Evolutionary conservation across 345 rosid species (phyloP).

Genomic region (Microcos paniculata): DNA sequence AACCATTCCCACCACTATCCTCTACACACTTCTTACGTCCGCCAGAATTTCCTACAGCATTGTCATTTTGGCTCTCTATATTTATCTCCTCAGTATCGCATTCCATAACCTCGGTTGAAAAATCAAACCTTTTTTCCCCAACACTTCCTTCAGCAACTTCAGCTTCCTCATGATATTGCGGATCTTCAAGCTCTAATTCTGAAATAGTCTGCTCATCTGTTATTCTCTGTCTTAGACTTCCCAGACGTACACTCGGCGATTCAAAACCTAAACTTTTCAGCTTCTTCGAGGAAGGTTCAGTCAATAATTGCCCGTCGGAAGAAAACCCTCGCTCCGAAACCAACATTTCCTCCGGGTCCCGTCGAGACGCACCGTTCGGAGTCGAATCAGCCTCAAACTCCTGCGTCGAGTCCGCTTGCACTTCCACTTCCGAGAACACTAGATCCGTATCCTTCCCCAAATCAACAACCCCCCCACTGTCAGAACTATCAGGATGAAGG

Average conservation of each 20-base stretch:
- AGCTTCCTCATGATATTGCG: neutral
- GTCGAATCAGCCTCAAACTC: slow-evolving; percentile 11
- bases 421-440: slow-evolving; percentile 32
- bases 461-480: slow-evolving; percentile 24
- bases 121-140: slow-evolving; percentile 22
- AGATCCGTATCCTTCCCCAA: slow-evolving; percentile 43
- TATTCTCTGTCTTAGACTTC: neutral
- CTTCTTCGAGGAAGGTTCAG: slow-evolving; percentile 16
- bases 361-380: slow-evolving; percentile 6
- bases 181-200: neutral
- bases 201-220: neutral
- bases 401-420: slow-evolving; percentile 20
- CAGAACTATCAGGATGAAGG: slow-evolving; percentile 6
- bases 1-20: too few species aligned
- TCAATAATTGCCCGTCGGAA: neutral
- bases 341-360: slow-evolving; percentile 17
- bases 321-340: slow-evolving; percentile 17
- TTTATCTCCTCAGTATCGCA: neutral
- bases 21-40: too few species aligned
- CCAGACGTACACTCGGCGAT: slow-evolving; percentile 9
- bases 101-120: slow-evolving; percentile 21
- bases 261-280: slow-evolving; percentile 15
- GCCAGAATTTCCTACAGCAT: neutral
- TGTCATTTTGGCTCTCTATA: neutral
- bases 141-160: slow-evolving; percentile 16